Base-by-base conservation (phyloP, 805 yeast genomes). In the Saturnispora quitensis region DNA sequence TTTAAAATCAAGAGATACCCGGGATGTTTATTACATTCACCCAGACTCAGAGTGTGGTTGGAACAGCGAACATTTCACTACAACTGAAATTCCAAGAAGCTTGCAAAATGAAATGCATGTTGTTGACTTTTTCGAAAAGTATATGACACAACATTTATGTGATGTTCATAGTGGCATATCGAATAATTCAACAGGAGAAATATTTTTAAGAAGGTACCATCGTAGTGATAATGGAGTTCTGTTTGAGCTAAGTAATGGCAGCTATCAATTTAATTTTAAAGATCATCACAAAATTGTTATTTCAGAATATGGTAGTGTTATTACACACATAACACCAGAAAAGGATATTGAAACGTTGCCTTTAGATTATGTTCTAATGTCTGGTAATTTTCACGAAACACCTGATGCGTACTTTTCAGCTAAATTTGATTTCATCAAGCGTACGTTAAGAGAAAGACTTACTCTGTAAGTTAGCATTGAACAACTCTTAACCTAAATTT, bases 211-310 rank as follows among this genome's bases (percentile, higher is more conserved):
- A 71, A 77, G 95, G 60, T 89, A 86, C 64, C 80, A 88, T 24
- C 81, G 98, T 66, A 81, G 83, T 50, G 77, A 81, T 45, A 83
- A 81, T 56, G 88, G 79, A 65, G 88, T 90, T 51, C 86, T 90
- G 95, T 93, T 93, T 71, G 91, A 89, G 66, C 71, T 93, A 72
- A 87, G 95, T 63, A 88, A 89, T 63, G 97, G 96, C 20, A 83
- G 89, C 42, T 81, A 86, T 68, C 99, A 93, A 68, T 90, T 90
- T 72, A 93, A 93, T 69, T 93, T 93, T 70, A 85, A 85, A 66
- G 98, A 93, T 69, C 99, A 93, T 64, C 90, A 86, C 68, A 93
- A 93, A 69, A 70, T 90, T 51, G 82, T 95, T 53, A 66, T 91
- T 40, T 84, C 90, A 43, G 83, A 83, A 58, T 73, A 78, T 51